Evolutionary conservation across 2,329 filamentous ascomycete species (phyloP), one percentile per base, ranked within the genome.

Genomic region (Curvularia sp.): DNA sequence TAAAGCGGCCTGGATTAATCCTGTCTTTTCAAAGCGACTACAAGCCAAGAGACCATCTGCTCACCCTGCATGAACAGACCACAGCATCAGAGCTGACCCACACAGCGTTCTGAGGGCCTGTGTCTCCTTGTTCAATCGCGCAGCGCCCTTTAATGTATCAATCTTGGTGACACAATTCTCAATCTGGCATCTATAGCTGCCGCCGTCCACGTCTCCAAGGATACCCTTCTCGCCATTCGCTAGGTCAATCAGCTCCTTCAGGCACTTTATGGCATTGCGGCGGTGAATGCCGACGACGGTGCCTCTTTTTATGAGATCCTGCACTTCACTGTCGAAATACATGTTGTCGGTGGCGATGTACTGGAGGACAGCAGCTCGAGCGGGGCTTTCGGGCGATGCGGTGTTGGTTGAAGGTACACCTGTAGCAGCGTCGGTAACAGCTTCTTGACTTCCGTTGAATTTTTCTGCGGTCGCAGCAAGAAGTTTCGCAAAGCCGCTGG

Each of bases 221-320:
- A 60, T 24, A 20, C 38, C 41, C 26, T 53, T 47, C 31, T 50
- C 39, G 12, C 54, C 58, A 9, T 31, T 20, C 13, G 58, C 58
- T 1, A 28, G n/a, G 7, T 42, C 33, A 18, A 57, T 5, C 8
- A 57, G 28, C 2, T 49, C 26, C 28, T 53, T 20, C 10, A 60
- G 33, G 10, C 33, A 43, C 15, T 41, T 20, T 3, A 13, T 24
- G 6, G 44, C 54, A 6, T 49, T 42, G 2, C 41, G 44, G 20
- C 54, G 58, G 13, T 53, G 44, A 10, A 13, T 26, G 26, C 10
- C 26, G 5, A 51, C 12, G 10, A 31, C 47, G 3, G 44, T 35
- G 31, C 41, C 41, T 28, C 28, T 49, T 5, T 42, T 44, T 15
- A 57, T 15, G 15, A 60, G 35, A 12, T 60, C 54, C 2, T 46